Evolutionary conservation across 768 basidiomycete species (phyloP), one percentile per base, ranked within the genome.

Genomic region (Amanita pallidorosea): DNA sequence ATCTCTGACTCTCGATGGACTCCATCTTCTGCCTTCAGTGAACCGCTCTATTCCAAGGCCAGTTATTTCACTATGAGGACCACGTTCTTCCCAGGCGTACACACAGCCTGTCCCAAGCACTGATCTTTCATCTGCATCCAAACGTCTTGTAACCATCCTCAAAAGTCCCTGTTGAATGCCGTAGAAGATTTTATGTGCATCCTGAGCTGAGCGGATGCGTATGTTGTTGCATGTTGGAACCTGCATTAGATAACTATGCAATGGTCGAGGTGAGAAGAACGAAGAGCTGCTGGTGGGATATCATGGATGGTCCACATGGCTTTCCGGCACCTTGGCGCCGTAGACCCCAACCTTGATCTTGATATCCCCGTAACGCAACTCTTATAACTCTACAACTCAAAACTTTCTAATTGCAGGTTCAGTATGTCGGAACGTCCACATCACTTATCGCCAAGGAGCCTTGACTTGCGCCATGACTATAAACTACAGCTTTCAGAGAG

Each of bases 1-100:
- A 64, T 90, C 88, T 64, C 88, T 77, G 52, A 90, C 86, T 50
- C 88, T 79, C 45, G 85, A 88, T 36, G 88, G 81, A 37, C 83
- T 85, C 88, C 88, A 90, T 56, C 82, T 75, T 58, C 82, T 75
- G 20, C 88, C 88, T 62, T 90, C 88, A 4, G 88, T 90, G 65
- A 88, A 90, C 25, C 88, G 76, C 60, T 90, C 88, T 60, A 90
- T 90, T 27, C 85, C 84, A 29, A 87, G 72, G 12, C 86, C 85
- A 2, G 83, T 85, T 12, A 85, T 77, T 63, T 87, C 87, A 20
- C 77, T 76, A 57, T 81, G 79, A 13, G 85, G 81, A 20, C 79
- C 78, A 44, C 85, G 72, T 60, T 88, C 86, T 66, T 88, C 87
- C 87, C 86, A 82, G 56, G 70, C 76, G 65, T 74, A 86, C 61